A percentile compares a stretch with the other conserved stretches of the same genome.
Evolutionary conservation across 306 rosid species (phyloP).

Genomic region (Quercus aquifolioides): DNA sequence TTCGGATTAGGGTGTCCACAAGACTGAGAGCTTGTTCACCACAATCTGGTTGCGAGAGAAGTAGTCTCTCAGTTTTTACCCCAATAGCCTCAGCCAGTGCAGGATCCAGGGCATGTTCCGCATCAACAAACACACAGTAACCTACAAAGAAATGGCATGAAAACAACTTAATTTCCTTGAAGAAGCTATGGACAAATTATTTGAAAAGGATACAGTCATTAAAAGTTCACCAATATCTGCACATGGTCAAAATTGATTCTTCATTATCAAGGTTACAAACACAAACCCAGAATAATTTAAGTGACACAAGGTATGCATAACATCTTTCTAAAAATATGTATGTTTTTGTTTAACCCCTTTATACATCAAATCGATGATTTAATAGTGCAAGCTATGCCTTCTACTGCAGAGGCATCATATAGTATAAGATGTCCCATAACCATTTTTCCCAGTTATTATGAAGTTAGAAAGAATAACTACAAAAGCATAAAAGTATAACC

Average conservation of each 20-base stretch:
- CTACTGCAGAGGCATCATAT: not conserved
- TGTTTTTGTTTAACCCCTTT: not conserved
- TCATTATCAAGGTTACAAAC: not conserved
- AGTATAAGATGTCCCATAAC: not conserved
- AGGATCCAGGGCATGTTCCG: slow-evolving; percentile 95
- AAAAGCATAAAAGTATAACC: slow-evolving; percentile 40
- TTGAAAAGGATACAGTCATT: slow-evolving; percentile 4
- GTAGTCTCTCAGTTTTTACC: slow-evolving; percentile 66
- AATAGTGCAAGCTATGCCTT: not conserved
- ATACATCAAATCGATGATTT: not conserved
- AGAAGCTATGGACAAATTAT: slow-evolving; percentile 5
- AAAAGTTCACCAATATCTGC: slow-evolving; percentile 5
- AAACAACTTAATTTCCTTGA: slow-evolving; percentile 9
- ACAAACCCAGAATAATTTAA: not conserved
- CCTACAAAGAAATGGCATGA: slow-evolving; percentile 37
- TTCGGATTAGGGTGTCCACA: slow-evolving; percentile 79
- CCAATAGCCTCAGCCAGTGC: slow-evolving; percentile 77
- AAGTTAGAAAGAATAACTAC: not conserved
- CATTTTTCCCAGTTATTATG: not conserved
- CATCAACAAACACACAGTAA: slow-evolving; percentile 83
- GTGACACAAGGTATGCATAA: not conserved
- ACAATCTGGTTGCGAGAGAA: slow-evolving; percentile 91
- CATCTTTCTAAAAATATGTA: not conserved
- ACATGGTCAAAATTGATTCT: not conserved
- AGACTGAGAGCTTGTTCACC: slow-evolving; percentile 96